phyloP scores from a whole-genome alignment of 495 filamentous ascomycete genomes.

The Neurospora hispaniola region DNA sequence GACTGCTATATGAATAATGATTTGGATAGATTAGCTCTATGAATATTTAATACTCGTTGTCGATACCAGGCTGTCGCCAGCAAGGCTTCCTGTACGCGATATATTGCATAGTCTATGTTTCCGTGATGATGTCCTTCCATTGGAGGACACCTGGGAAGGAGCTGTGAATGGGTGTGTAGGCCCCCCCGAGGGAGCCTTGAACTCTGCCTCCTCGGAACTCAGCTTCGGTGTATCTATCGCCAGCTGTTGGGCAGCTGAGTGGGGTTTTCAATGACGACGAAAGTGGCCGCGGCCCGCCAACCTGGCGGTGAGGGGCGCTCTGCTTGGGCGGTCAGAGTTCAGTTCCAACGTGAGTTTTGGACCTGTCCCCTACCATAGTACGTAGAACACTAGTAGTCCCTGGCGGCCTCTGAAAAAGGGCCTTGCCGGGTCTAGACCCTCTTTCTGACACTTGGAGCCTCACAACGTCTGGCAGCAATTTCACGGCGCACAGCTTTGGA shows the following conservation, averaged over 20 bases:
- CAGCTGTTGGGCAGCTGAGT: neutral
- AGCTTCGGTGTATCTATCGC: neutral
- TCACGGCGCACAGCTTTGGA: neutral
- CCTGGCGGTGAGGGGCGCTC: neutral
- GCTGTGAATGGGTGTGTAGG: neutral
- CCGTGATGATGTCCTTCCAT: neutral
- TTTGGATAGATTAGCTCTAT: neutral
- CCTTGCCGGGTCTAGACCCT: neutral
- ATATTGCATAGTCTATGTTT: neutral
- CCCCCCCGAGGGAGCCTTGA: neutral
- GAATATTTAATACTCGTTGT: neutral
- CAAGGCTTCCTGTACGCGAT: neutral
- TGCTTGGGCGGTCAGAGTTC: neutral
- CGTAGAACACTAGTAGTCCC: neutral
- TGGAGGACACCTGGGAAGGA: neutral
- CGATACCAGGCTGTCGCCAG: neutral
- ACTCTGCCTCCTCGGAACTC: neutral
- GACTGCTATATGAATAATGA: neutral
- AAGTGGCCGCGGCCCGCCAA: neutral
- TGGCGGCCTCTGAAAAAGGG: neutral
- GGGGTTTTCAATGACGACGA: neutral
- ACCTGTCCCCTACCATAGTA: neutral
- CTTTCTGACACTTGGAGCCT: neutral
- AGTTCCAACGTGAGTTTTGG: neutral
- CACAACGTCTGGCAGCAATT: neutral